phyloP scores from a whole-genome alignment of 495 filamentous ascomycete genomes.

The Glutinoglossum americanum region DNA sequence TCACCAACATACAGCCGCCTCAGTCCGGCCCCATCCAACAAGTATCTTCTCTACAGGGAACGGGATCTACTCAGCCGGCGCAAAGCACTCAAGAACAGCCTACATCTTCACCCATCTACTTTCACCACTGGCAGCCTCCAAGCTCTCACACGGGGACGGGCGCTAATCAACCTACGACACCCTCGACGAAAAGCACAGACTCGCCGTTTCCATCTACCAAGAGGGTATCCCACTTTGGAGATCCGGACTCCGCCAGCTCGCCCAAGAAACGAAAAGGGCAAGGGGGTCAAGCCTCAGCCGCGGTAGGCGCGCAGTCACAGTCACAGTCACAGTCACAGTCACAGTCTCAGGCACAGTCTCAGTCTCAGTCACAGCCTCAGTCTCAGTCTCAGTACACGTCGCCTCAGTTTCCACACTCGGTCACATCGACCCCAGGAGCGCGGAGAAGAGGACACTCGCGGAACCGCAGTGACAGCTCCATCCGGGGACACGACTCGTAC shows the following conservation, averaged over 20 bases:
- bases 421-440: constrained; percentile 31
- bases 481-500: not conserved
- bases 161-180: constrained; percentile 36
- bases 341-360: too few relatives aligned
- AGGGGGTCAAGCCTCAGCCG: constrained; percentile 29
- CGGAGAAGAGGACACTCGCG: constrained; percentile 43
- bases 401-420: constrained; percentile 28
- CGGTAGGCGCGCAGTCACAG: not conserved
- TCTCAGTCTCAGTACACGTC: constrained; percentile 20
- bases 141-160: constrained; percentile 10
- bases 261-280: constrained; percentile 56
- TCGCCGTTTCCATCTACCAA: constrained; percentile 25
- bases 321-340: too few relatives aligned
- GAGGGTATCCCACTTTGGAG: not conserved
- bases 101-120: constrained; percentile 52
- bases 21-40: constrained; percentile 5
- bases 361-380: too few relatives aligned
- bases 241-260: constrained; percentile 30
- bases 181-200: constrained; percentile 35
- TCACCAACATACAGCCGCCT: constrained; percentile 15
- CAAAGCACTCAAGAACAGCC: constrained; percentile 26
- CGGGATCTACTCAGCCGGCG: constrained; percentile 16
- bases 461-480: constrained; percentile 42
- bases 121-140: constrained; percentile 83
- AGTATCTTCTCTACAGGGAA: constrained; percentile 14